Evolutionary conservation across 2,329 filamentous ascomycete species (phyloP), one percentile per base, ranked within the genome.

Genomic region (Fusarium falciforme): DNA sequence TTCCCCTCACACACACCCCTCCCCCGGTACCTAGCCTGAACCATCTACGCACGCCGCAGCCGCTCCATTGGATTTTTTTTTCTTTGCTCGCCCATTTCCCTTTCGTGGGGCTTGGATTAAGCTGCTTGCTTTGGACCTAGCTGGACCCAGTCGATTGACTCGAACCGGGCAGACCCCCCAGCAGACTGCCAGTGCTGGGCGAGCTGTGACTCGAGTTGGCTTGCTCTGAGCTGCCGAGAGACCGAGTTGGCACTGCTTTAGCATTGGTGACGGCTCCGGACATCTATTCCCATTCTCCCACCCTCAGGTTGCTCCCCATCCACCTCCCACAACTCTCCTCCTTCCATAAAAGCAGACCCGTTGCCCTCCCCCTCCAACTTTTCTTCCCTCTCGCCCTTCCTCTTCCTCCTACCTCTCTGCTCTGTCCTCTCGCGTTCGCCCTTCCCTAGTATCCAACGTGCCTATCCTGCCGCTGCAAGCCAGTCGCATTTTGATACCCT

Each of bases 401-500:
- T 70, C 62, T 64, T 68, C 62, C 58, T 73, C 68, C 65, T 69
- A 55, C 65, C 42, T 47, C 42, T 47, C 42, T 74, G 66, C 74
- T 74, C 70, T 75, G 70, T 72, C 73, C 73, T 76, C 73, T 72
- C 76, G 73, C 75, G 71, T 75, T 75, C 72, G 73, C 74, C 72
- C 73, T 71, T 70, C 70, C 64, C 64, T 69, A 64, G 67, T 68
- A 73, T 69, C 66, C 67, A 58, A 73, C 72, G 66, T 75, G 72
- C 64, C 54, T 47, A 67, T 57, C 44, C 66, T 67, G 61, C 69
- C 73, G 71, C 71, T 78, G 76, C 75, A 70, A 79, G 76, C 74
- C 73, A 80, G 77, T 76, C 70, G 70, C 68, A 66, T 72, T 74
- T 76, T 74, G 71, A 79, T 75, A 71, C 75, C 76, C 70, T n/a